Evolutionary conservation across 345 rosid species (phyloP), one percentile per base, ranked within the genome.

Genomic region (Sisymbrium altissimum): DNA sequence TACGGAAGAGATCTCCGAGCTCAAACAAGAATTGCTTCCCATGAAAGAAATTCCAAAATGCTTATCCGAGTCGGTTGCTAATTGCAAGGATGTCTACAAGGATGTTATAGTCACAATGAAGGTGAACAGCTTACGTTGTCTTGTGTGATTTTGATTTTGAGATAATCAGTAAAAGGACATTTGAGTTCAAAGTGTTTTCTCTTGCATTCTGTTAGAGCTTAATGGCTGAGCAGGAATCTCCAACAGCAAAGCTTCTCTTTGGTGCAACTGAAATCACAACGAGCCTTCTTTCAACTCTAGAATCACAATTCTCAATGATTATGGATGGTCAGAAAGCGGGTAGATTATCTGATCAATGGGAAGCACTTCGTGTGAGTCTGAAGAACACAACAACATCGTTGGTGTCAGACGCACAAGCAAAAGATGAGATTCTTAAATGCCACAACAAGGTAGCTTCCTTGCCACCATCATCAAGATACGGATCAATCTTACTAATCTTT

Each of bases 401-500:
- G 72, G 60, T 76, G 46, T 76, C 84, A 53, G 85, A 86, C 60
- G 74, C 83, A 55, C 82, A 81, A 69, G 83, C 30, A 40, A 72
- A 70, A 73, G 70, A 75, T 62, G 74, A 66, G 10, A 35, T 25
- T 50, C 71, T 78, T 44, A 70, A 80, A 69, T 75, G 82, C 83
- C 48, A 81, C 35, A 48, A 72, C 78, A 79, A 91, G 99, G 99
- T 95, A 91, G 93, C 85, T 80, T 82, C 83, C 81, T 83, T 79
- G 85, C 64, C 88, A 86, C 82, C 30, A 77, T 73, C 77, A 36
- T 80, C 86, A 67, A 79, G 84, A 82, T 86, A 78, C 75, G 65
- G 78, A 62, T 82, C 78, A 40, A 17, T 88, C 33, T 50, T 90
- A 56, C 27, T 85, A 70, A 25, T 86, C 7, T 54, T 87, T 63